Percentiles rank a stretch among this genome's conserved stretches.
Evolutionary conservation across 257 asterid species (phyloP).

Genomic region (Galeopsis tetrahit): DNA sequence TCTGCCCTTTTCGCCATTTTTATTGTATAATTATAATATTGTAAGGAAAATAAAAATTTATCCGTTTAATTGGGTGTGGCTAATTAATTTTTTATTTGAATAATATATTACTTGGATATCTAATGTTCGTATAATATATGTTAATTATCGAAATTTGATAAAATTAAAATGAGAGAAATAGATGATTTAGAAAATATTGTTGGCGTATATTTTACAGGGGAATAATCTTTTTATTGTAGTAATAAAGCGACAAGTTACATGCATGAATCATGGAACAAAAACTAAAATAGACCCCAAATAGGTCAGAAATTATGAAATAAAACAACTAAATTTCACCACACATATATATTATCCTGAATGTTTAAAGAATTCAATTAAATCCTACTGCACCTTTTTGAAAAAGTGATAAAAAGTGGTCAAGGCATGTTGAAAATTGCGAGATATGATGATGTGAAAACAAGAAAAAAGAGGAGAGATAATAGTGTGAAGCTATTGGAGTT

Average conservation of each 20-base stretch:
- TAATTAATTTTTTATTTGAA: not conserved
- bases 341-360: not conserved
- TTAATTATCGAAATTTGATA: not conserved
- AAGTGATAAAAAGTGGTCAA: constrained; percentile 5
- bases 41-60: not conserved
- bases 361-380: no score
- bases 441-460: constrained; percentile 28
- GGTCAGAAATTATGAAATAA: constrained; percentile 25
- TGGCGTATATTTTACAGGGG: not conserved
- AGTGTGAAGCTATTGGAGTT: constrained; percentile 23
- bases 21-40: no score
- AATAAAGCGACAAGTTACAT: not conserved
- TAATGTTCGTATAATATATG: not conserved
- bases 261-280: constrained; percentile 21
- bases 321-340: not conserved
- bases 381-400: not conserved
- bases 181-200: not conserved
- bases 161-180: not conserved
- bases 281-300: constrained; percentile 32
- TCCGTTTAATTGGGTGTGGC: not conserved
- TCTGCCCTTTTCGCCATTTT: not conserved
- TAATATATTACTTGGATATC: not conserved
- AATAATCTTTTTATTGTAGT: not conserved
- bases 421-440: constrained; percentile 30
- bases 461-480: constrained; percentile 18